Evolutionary conservation across 2,329 filamentous ascomycete species (phyloP).

Genomic region (Cordyceps pruinosa): DNA sequence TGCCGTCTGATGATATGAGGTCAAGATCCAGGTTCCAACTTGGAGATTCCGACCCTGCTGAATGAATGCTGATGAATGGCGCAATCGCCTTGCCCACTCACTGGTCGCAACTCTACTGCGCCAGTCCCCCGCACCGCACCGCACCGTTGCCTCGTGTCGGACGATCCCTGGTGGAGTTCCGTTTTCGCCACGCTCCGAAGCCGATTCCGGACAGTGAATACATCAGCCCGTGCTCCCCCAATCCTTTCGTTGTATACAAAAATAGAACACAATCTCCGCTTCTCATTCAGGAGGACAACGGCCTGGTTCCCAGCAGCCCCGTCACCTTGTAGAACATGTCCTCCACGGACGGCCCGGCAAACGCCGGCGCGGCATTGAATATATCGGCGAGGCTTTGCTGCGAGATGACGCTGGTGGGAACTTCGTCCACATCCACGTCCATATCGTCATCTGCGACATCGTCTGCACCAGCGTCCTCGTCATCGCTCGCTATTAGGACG

Average conservation of each 20-base stretch:
- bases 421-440: slow-evolving; percentile 42
- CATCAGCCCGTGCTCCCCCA: slow-evolving; percentile 3
- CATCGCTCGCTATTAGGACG: slow-evolving; percentile 36
- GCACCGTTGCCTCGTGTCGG: too few species aligned
- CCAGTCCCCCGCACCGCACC: neutral
- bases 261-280: too few species aligned
- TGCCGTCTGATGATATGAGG: neutral
- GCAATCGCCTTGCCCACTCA: slow-evolving; percentile 10
- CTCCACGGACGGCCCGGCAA: slow-evolving; percentile 63
- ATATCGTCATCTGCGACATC: slow-evolving; percentile 34
- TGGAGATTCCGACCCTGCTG: neutral
- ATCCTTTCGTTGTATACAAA: neutral
- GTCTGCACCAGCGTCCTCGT: slow-evolving; percentile 31
- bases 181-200: neutral
- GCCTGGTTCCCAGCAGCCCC: slow-evolving; percentile 50
- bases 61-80: slow-evolving; percentile 10
- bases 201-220: neutral
- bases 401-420: slow-evolving; percentile 54
- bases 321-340: slow-evolving; percentile 71
- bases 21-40: slow-evolving; percentile 1
- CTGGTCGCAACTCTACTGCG: slow-evolving; percentile 7
- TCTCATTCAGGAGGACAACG: slow-evolving; percentile 29
- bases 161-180: neutral
- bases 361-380: slow-evolving; percentile 62
- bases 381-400: slow-evolving; percentile 62